Base-by-base conservation (phyloP, 768 basidiomycete genomes). In the Cystobasidium tubakii region DNA sequence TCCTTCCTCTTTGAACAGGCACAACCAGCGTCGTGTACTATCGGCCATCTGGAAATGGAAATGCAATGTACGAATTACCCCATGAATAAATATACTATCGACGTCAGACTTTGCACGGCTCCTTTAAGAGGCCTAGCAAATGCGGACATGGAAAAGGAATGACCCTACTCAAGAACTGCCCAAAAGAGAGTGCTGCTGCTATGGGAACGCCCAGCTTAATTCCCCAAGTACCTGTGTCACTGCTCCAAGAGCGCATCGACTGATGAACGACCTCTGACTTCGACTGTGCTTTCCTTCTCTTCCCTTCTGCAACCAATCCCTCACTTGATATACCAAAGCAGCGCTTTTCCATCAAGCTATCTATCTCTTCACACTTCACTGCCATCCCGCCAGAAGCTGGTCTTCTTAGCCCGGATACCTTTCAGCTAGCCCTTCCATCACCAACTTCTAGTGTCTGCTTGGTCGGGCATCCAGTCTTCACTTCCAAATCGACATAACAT, bases 371-470 rank as follows among this genome's bases (percentile, higher is more conserved):
- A 50, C 21, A 50, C 46, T 50, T 50, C 46, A 17, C 46, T 12
- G n/a, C 4, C 4, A 3, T 9, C 21, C 21, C n/a, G 15, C 4
- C 21, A 15, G 57, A 60, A 60, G 57, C 63, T 19, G 63, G 63
- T 65, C 63, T 65, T 39, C 57, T 60, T 34, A n/a, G n/a, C 29
- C 57, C 27, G 17, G 33, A 50, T 17, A 34, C 29, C 29, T 67
- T 53, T 67, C 34, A 67, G 23, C 19, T 15, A 42, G 25, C 63
- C 17, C 63, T 39, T 53, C 27, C 66, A 54, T 10, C 44, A 7
- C 39, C 63, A 60, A 15, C 33, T 12, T 29, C 57, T 31, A 23
- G 27, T 27, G 33, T 60, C n/a, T 15, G n/a, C n/a, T 50, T n/a
- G n/a, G 46, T 50, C 15, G n/a, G 23, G 3, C 10, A 12, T 62